Evolutionary conservation across 2,329 filamentous ascomycete genomes (phyloP), one percentile per base, ranked within the genome.

Genomic region (Fusarium sp.): DNA sequence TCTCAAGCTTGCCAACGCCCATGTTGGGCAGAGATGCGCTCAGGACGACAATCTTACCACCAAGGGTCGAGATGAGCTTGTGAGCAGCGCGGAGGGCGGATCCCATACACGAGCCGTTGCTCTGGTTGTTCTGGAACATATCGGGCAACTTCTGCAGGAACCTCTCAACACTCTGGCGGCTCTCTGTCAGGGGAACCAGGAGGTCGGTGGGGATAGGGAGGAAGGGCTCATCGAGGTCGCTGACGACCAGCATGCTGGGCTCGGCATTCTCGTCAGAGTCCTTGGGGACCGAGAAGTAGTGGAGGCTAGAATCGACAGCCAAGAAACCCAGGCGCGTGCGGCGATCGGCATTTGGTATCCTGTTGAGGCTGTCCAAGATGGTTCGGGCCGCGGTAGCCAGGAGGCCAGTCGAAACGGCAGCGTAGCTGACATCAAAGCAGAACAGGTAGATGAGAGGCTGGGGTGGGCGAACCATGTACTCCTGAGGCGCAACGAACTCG

Each of bases 401-500:
- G 35, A 99, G 91, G 58, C 97, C 97, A 74, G 92, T 97, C 18
- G 95, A 95, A 18, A 98, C 94, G 35, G 96, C 92, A 14, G 94
- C 91, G 79, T 95, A 97, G 87, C 95, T 98, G 73, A 98, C 95
- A 79, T 98, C 96, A 80, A 98, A 94, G 78, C 98, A 87, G 89
- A 98, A 98, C 16, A 98, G 89, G 82, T 98, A 98, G 42, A 98
- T 96, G 42, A 98, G 88, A 42, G 97, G 97, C 84, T 98, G 96
- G 52, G 97, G 97, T 66, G 97, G 95, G 70, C 97, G 93, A 38
- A 99, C 97, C 97, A 99, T 99, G 85, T 99, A 99, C 84, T 99
- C 97, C 84, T 99, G 97, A 3, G 97, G 97, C 14, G 97, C 97
- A 76, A 99, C 94, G 81, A 98, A 99, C 81, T 99, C 97, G 70